phyloP scores from a whole-genome alignment of 129 eudicot genomes.

The Artemisia argyi region DNA sequence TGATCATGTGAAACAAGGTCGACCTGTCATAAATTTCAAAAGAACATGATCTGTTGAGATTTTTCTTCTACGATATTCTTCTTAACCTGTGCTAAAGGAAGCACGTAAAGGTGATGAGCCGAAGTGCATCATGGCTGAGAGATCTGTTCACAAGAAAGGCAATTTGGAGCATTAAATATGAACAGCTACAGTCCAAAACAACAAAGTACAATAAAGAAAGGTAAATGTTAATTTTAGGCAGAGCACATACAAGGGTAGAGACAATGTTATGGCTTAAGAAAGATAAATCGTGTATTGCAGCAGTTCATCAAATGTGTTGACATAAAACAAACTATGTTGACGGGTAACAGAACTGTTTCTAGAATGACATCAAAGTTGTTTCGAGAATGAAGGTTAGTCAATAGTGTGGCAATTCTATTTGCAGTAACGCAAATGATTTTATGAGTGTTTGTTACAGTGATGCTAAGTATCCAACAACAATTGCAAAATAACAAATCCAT shows the following conservation, averaged over 20 bases:
- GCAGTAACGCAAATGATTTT: neutral
- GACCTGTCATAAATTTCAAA: slow-evolving; percentile 44
- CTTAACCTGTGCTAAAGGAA: slow-evolving; percentile 24
- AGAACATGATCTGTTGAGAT: slow-evolving; percentile 15
- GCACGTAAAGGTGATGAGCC: slow-evolving; percentile 27
- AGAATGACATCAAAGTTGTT: neutral
- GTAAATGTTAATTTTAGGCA: neutral
- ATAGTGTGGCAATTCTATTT: neutral
- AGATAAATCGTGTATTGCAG: neutral
- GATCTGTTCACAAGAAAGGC: slow-evolving; percentile 31
- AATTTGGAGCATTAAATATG: slow-evolving; percentile 22
- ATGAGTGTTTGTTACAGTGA: neutral
- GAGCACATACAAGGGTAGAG: neutral
- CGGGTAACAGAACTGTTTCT: neutral
- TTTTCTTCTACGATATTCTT: slow-evolving; percentile 20
- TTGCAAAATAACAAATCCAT: neutral
- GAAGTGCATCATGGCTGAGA: slow-evolving; percentile 17
- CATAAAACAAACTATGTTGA: neutral
- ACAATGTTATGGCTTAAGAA: neutral
- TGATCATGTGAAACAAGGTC: slow-evolving; percentile 64
- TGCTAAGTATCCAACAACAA: slow-evolving; percentile 8
- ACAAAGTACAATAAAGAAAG: neutral
- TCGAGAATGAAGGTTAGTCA: neutral
- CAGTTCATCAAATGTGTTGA: neutral
- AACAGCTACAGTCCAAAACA: slow-evolving; percentile 11